Base-by-base conservation (phyloP, 345 rosid species). In the Aurinia saxatilis region DNA sequence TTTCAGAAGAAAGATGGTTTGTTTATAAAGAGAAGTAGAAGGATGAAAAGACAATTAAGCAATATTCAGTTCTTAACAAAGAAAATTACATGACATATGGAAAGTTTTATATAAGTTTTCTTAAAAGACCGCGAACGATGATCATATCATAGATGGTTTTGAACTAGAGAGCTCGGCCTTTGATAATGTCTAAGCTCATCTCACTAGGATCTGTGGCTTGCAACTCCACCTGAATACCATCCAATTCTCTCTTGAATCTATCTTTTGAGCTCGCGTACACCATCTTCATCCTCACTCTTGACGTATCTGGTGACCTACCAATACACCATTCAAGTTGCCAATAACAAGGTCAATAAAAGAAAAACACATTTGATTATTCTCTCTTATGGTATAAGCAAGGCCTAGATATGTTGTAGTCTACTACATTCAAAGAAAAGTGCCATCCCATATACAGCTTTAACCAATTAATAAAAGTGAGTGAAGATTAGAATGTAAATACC, bases 181-280 rank as follows among this genome's bases (percentile, higher is more conserved):
- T 70, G 46, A 86, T 67, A 47, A 87, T 75, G 50, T 84, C 86
- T 25, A 86, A 57, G 74, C 82, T 86, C 90, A 84, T 84, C 70
- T 86, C 87, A 37, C 90, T 84, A 27, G 90, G 93, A 66, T 86
- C 93, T 9, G 93, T 86, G 10, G 83, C 93, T 56, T 83, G 90
- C 65, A 85, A 67, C 73, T 85, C 88, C 4, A 85, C 82, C 46
- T 85, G 89, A 71, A 85, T 73, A 1, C 89, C 92, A 42, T 85
- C 89, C 73, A 85, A 53, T 65, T 85, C 89, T 37, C 89, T 83
- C 79, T 76, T 85, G 78, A 85, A 83, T 57, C 88, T 76, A 54
- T 85, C 88, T 55, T 81, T 85, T 0, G 88, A 83, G 74, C 90
- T 86, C 7, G 93, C 87, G 47, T 86, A 86, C 5, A 86, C 65